Conservation (phyloP, 2,329 filamentous ascomycete genomes). For the Trichoderma sp. region DNA sequence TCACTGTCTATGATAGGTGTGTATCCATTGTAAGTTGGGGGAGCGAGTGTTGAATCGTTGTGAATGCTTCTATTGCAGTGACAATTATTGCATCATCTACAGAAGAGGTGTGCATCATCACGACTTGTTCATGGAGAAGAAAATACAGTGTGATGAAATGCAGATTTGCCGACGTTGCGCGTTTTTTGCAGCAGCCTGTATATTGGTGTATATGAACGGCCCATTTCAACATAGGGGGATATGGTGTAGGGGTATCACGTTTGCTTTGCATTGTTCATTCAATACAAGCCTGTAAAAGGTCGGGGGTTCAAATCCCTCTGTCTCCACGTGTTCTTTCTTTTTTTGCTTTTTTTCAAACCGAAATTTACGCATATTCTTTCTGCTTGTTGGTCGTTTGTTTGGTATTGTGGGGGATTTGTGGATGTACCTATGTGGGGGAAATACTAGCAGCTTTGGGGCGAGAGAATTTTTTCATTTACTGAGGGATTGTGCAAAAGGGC, state of each 20-base stretch:
- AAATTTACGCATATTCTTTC: too few relatives aligned
- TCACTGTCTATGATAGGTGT: not conserved
- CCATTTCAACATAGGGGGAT: conserved; percentile 8
- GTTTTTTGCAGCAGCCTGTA: not conserved
- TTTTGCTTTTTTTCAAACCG: not conserved
- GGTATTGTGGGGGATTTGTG: not conserved
- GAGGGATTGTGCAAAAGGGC: too few relatives aligned
- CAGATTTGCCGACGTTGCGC: not conserved
- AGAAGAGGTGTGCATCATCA: not conserved
- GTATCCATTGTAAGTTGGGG: not conserved
- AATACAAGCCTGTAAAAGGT: conserved; percentile 22
- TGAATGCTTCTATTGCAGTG: not conserved
- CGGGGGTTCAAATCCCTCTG: conserved; percentile 24
- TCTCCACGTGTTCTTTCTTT: conserved; percentile 17
- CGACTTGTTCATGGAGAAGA: not conserved
- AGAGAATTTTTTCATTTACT: not conserved
- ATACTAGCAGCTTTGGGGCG: not conserved
- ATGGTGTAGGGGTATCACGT: conserved; percentile 24
- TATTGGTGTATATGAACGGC: not conserved
- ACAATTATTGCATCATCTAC: not conserved
- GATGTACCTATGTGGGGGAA: not conserved
- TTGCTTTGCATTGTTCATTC: conserved; percentile 22
- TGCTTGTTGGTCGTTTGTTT: not conserved
- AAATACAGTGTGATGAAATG: not conserved
- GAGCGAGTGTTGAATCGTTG: not conserved